A percentile compares a stretch with the other conserved stretches of the same genome.
Conservation (phyloP, 306 rosid genomes). For the Neltuma alba region DNA sequence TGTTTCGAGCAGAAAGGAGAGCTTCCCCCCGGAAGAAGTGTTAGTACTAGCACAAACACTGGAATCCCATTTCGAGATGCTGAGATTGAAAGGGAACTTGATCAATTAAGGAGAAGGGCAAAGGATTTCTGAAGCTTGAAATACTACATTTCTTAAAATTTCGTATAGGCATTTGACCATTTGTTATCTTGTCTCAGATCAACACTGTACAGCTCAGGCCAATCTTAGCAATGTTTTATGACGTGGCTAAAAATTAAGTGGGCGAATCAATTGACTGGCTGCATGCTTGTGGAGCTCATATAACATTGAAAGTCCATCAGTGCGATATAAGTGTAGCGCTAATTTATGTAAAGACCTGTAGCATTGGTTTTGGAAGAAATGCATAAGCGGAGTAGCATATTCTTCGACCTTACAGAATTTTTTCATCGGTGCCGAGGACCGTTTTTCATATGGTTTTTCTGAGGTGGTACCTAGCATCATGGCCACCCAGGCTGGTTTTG, state of each 20-base stretch:
- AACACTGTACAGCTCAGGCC: conserved; percentile 50
- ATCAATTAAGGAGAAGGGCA: conserved; percentile 73
- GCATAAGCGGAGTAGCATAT: neutral
- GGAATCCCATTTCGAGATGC: conserved; percentile 75
- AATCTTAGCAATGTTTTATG: conserved; percentile 27
- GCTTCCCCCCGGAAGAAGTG: conserved; percentile 89
- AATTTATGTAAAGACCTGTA: neutral
- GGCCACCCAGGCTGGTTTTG: neutral
- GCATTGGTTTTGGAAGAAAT: conserved; percentile 25
- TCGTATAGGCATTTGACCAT: conserved; percentile 22
- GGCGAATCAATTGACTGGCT: conserved; percentile 29
- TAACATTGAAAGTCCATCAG: conserved; percentile 2
- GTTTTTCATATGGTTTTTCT: neutral
- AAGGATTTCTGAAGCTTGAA: conserved; percentile 58
- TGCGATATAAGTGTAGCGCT: conserved; percentile 19
- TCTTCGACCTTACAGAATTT: neutral
- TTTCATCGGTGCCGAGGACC: neutral
- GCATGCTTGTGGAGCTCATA: conserved; percentile 29
- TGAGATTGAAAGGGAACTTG: conserved; percentile 83
- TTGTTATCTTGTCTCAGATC: conserved; percentile 37
- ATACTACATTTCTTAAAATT: conserved; percentile 16
- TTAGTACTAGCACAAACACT: conserved; percentile 41
- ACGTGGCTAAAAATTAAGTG: conserved; percentile 25
- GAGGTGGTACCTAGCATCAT: neutral
- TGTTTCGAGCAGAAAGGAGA: conserved; percentile 78